Conservation (phyloP, 208 protist genomes). For the Trypanosoma rangeli region DNA sequence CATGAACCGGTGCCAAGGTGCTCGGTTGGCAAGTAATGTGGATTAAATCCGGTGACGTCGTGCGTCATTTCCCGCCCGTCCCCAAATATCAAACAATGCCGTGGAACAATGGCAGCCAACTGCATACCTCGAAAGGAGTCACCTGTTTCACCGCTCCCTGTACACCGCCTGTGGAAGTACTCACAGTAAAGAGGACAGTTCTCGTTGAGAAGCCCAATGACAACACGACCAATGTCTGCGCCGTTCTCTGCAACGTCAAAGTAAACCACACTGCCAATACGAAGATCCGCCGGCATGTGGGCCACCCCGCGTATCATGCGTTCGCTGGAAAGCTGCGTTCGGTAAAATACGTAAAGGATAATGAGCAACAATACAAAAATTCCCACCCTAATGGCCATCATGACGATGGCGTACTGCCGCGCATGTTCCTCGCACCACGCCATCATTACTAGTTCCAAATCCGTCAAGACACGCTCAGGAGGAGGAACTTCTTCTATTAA, state of each 20-base stretch:
- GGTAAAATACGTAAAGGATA: conserved; percentile 85
- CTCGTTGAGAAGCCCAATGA: conserved; percentile 87
- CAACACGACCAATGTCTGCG: conserved; percentile 71
- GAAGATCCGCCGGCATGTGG: conserved; percentile 80
- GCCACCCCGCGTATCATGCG: conserved; percentile 77
- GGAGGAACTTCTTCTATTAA: conserved; percentile 85
- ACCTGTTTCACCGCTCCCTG: conserved; percentile 61
- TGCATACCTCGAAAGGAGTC: conserved; percentile 84
- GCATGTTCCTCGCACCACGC: conserved; percentile 90
- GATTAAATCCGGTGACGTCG: conserved; percentile 75
- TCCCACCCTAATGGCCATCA: conserved; percentile 48
- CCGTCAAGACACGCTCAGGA: conserved; percentile 71
- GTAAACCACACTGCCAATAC: conserved; percentile 88
- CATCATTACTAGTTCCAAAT: conserved; percentile 87
- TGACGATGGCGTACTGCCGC: conserved; percentile 71
- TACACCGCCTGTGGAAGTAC: conserved; percentile 88
- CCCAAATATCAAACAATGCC: conserved; percentile 81
- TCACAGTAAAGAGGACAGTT: conserved; percentile 89
- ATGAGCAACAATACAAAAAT: conserved; percentile 77
- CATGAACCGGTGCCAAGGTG: conserved; percentile 69
- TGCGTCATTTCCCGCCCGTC: conserved; percentile 79
- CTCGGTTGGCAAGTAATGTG: conserved; percentile 75
- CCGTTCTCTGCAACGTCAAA: conserved; percentile 88
- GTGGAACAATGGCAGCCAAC: conserved; percentile 68
- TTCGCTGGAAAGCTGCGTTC: conserved; percentile 75